phyloP scores from a whole-genome alignment of 225 moss, liverwort and hornwort genomes.

The Neckera pumila region DNA sequence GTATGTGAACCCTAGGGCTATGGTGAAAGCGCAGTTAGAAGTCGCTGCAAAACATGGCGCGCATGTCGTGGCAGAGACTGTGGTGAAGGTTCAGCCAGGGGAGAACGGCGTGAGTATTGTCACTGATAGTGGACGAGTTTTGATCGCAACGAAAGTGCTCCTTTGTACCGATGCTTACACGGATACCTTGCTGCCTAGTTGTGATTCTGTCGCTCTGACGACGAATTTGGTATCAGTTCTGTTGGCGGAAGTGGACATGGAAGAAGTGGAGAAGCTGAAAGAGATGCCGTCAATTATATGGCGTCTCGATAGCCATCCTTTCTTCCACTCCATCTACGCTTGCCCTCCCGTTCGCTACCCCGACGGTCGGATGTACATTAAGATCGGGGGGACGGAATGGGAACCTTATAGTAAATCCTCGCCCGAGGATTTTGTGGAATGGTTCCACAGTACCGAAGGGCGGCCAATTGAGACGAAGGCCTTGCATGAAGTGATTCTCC shows the following conservation, averaged over 20 bases:
- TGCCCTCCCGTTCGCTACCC: slow-evolving; percentile 77
- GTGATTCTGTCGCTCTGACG: slow-evolving; percentile 27
- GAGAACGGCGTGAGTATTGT: slow-evolving; percentile 31
- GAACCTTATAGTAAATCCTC: not conserved
- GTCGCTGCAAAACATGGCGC: slow-evolving; percentile 57
- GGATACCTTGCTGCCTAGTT: slow-evolving; percentile 33
- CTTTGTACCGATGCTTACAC: slow-evolving; percentile 70
- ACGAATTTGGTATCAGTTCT: slow-evolving; percentile 41
- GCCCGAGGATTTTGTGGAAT: slow-evolving; percentile 48
- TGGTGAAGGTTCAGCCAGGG: slow-evolving; percentile 27
- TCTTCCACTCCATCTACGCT: slow-evolving; percentile 62
- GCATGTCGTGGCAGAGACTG: slow-evolving; percentile 52
- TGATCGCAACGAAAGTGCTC: slow-evolving; percentile 45
- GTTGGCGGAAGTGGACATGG: slow-evolving; percentile 49
- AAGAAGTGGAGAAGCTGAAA: slow-evolving; percentile 40
- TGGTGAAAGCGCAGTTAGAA: slow-evolving; percentile 70
- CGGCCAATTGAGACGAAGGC: slow-evolving; percentile 26
- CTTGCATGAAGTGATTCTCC: slow-evolving; percentile 27
- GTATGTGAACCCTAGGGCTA: slow-evolving; percentile 57
- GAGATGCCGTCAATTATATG: slow-evolving; percentile 83
- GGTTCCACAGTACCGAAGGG: slow-evolving; percentile 57
- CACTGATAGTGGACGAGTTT: slow-evolving; percentile 44
- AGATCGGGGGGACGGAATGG: slow-evolving; percentile 62
- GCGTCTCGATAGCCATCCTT: slow-evolving; percentile 37
- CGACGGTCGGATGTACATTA: slow-evolving; percentile 53